phyloP scores from a whole-genome alignment of 2,329 filamentous ascomycete genomes.

The Fusarium sambucinum region DNA sequence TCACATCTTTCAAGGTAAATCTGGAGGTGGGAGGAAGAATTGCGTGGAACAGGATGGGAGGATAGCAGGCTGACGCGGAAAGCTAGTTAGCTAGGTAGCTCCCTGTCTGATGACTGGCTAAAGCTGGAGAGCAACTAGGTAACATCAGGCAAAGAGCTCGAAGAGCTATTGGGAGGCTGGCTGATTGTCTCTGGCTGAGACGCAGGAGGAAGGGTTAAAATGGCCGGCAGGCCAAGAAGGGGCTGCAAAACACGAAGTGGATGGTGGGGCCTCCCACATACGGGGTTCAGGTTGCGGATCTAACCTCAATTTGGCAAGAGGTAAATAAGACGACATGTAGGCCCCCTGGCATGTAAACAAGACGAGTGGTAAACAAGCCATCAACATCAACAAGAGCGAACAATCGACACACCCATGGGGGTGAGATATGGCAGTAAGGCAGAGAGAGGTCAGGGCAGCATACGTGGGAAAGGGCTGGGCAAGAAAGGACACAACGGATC shows the following conservation, averaged over 20 bases:
- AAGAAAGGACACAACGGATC: conserved; percentile 31
- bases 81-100: conserved; percentile 22
- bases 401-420: conserved; percentile 46
- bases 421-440: conserved; percentile 26
- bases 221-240: conserved; percentile 26
- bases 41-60: conserved; percentile 36
- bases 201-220: conserved; percentile 43
- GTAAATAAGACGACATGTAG: conserved; percentile 43
- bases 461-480: conserved; percentile 28
- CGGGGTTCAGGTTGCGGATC: conserved; percentile 17
- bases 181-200: conserved; percentile 44
- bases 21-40: conserved; percentile 35
- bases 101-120: conserved; percentile 34
- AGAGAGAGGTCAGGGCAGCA: conserved; percentile 16
- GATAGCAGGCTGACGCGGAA: conserved; percentile 36
- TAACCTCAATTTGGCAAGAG: conserved; percentile 36
- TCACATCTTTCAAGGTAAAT: conserved; percentile 32
- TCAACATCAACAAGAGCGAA: conserved; percentile 20
- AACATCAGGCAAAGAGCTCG: conserved; percentile 38
- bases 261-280: conserved; percentile 29
- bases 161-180: conserved; percentile 38
- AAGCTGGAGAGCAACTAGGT: conserved; percentile 39
- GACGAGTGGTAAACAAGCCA: conserved; percentile 41
- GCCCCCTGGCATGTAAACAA: conserved; percentile 44
- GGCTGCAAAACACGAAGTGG: conserved; percentile 19